phyloP scores from a whole-genome alignment of 1,139 yeast species.

The Casaregolazyma lundiana region DNA sequence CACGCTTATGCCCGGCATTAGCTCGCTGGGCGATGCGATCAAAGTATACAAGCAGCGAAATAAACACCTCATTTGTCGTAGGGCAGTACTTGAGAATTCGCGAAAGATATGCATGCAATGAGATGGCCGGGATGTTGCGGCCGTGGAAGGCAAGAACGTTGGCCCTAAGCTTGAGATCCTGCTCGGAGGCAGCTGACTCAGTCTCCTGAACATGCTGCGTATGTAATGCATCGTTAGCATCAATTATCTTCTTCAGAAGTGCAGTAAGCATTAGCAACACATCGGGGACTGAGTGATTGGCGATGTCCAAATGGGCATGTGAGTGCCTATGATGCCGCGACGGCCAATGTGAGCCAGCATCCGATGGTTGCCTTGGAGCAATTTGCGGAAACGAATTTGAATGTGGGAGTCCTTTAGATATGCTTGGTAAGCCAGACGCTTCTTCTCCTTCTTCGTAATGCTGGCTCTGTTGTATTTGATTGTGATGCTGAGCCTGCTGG shows the following conservation, averaged over 20 bases:
- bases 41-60: slow-evolving; percentile 84
- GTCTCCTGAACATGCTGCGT: slow-evolving; percentile 52
- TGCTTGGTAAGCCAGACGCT: neutral
- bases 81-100: slow-evolving; percentile 96
- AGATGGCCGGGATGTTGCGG: slow-evolving; percentile 89
- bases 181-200: slow-evolving; percentile 5
- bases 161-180: slow-evolving; percentile 33
- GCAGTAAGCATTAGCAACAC: slow-evolving; percentile 81
- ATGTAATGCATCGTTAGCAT: slow-evolving; percentile 83
- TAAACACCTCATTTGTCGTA: slow-evolving; percentile 91
- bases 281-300: slow-evolving; percentile 77
- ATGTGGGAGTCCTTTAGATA: slow-evolving; percentile 4
- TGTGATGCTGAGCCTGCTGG: slow-evolving; percentile 11
- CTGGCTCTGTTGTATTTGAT: slow-evolving; percentile 11
- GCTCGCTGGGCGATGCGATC: slow-evolving; percentile 92
- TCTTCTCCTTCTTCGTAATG: slow-evolving; percentile 13
- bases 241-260: slow-evolving; percentile 76
- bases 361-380: slow-evolving; percentile 1
- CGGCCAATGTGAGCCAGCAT: slow-evolving; percentile 2
- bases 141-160: slow-evolving; percentile 92
- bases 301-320: slow-evolving; percentile 64
- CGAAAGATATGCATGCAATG: slow-evolving; percentile 80
- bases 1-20: slow-evolving; percentile 41
- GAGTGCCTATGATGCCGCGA: slow-evolving; percentile 4
- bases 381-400: slow-evolving; percentile 7